Evolutionary conservation across 2,329 filamentous ascomycete species (phyloP).

Genomic region (Sclerotiophoma versabilis): DNA sequence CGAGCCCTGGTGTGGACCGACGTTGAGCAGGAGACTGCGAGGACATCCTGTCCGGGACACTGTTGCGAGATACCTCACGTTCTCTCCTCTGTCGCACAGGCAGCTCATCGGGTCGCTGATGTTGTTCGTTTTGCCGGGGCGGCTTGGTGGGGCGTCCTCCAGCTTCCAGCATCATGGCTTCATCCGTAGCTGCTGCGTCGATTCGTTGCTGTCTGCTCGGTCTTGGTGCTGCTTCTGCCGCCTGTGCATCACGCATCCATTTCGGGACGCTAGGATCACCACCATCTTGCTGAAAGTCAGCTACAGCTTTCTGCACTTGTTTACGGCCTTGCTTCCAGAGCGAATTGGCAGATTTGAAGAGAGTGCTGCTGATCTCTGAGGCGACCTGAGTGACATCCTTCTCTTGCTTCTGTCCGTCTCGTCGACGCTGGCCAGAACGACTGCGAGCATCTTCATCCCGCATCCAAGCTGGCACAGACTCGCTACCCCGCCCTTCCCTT

Average conservation of each 20-base stretch:
- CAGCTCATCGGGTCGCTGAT: conserved; percentile 32
- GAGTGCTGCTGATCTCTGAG: conserved; percentile 78
- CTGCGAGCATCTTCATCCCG: conserved; percentile 62
- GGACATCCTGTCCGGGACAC: conserved; percentile 45
- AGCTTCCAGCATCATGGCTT: conserved; percentile 79
- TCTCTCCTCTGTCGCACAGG: conserved; percentile 36
- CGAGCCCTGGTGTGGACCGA: conserved; percentile 35
- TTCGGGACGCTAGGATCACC: conserved; percentile 82
- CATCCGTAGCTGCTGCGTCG: conserved; percentile 52
- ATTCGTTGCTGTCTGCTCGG: conserved; percentile 30
- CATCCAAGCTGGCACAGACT: conserved; percentile 67
- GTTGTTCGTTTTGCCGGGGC: conserved; percentile 35
- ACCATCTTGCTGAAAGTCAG: conserved; percentile 77
- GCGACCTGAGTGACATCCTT: conserved; percentile 82
- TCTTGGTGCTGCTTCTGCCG: conserved; percentile 34
- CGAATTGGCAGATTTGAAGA: conserved; percentile 94
- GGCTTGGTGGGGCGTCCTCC: conserved; percentile 63
- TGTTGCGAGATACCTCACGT: conserved; percentile 32
- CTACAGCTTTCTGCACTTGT: conserved; percentile 88
- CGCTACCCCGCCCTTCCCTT: conserved; percentile 42
- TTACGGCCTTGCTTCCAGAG: conserved; percentile 96
- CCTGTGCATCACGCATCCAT: conserved; percentile 85
- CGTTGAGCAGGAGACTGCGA: conserved; percentile 51
- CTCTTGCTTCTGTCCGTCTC: conserved; percentile 64
- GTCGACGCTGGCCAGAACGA: conserved; percentile 55